Percentiles rank a stretch among this genome's conserved stretches.
phyloP scores from a whole-genome alignment of 2,329 filamentous ascomycete genomes.

The Talaromyces rugulosus region DNA sequence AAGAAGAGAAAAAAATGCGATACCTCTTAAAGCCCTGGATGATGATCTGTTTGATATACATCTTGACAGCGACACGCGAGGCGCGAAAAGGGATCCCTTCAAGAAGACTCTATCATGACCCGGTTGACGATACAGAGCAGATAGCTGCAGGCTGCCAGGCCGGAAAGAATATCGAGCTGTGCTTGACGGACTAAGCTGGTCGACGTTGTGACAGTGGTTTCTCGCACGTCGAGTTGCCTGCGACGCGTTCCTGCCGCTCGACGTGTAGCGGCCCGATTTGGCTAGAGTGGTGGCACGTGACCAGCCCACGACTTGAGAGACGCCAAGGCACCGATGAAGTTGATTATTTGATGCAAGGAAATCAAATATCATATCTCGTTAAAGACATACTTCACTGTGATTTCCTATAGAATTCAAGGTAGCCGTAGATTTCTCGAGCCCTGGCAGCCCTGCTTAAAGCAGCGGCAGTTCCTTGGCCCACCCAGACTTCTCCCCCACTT shows the following conservation, averaged over 20 bases:
- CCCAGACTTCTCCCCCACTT: background rate
- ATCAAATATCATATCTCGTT: background rate
- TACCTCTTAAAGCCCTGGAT: slow-evolving; percentile 99
- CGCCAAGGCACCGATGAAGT: background rate
- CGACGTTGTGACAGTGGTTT: background rate
- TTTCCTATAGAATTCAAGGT: background rate
- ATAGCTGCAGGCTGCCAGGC: background rate
- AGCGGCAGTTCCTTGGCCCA: background rate
- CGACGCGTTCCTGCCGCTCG: background rate
- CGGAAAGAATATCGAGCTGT: background rate
- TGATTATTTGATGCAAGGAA: too few relatives aligned
- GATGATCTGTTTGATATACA: slow-evolving; percentile 99
- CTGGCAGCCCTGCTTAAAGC: background rate
- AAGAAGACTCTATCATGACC: slow-evolving; percentile 1
- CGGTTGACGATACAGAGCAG: background rate
- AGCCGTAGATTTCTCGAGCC: background rate
- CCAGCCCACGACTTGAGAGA: background rate
- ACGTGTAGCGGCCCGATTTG: background rate
- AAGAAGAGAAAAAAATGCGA: slow-evolving; percentile 17
- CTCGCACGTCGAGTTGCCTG: background rate
- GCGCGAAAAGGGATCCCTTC: background rate
- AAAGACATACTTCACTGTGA: background rate
- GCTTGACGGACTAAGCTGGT: background rate
- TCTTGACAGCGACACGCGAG: slow-evolving; percentile 40
- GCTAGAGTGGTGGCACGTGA: background rate